Evolutionary conservation across 495 filamentous ascomycete genomes (phyloP), one percentile per base, ranked within the genome.

Genomic region (Podospora australis): DNA sequence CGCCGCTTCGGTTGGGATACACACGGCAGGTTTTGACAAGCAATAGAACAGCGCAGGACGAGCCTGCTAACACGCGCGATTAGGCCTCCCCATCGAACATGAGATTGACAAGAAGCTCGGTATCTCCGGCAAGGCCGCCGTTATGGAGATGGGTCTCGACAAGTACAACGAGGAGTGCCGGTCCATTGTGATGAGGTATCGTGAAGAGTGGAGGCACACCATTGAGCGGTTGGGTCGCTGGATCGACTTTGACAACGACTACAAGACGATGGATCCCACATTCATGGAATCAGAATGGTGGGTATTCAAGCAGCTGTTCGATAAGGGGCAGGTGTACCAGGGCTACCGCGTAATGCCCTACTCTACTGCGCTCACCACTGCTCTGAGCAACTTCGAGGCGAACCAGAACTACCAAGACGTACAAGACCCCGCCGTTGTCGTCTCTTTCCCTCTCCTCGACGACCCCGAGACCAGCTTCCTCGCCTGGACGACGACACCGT

Each of bases 241-340:
- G 92, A 90, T 97, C 57, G 94, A 98, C 69, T 96, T 97, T 50
- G 94, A 97, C 67, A 92, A 95, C 59, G 90, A 96, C 60, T 96
- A 96, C 74, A 96, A 96, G 84, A 94, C 88, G 11, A 95, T 96
- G 89, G 84, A 97, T 66, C 72, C 83, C 2, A 78, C 69, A n/a
- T 97, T 91, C 70, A 97, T 97, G 91, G 91, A 96, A 69, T 87
- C 86, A 0, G 81, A 87, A 34, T 97, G 90, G 90, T 96, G 90
- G 90, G 85, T 94, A 34, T 95, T 95, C 75, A 92, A 90, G 67
- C 81, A 90, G 59, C 75, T 97, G 17, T 91, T 84, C 59, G 86
- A 92, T 58, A 95, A 95, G 69, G 86, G 80, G 22, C 75, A 82
- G 34, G 88, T 95, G 29, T 97, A 97, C 64, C 82, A 84, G 49